These are phyloP conservation scores for Penicillium salamii DNA, from an alignment of 495 filamentous ascomycete species.

Conservation along the genomic window DNA sequence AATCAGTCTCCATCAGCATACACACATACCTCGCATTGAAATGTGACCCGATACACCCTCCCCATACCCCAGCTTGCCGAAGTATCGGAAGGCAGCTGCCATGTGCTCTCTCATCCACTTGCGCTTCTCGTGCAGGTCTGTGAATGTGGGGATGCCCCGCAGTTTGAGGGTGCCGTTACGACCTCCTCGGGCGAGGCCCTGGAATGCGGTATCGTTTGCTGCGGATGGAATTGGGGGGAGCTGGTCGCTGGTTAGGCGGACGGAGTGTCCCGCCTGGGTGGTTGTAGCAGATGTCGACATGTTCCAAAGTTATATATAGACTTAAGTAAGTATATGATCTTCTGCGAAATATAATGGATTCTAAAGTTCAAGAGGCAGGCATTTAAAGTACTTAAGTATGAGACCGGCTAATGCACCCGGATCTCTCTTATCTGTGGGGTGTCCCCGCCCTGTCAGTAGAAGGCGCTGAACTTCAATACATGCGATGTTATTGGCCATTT, in stretches of 20 bases:
- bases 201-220: slow-evolving; percentile 30
- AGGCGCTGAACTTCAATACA: slow-evolving; percentile 1
- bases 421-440: slow-evolving; percentile 17
- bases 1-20: too few species aligned
- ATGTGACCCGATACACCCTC: slow-evolving; percentile 69
- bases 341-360: too few species aligned
- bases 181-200: slow-evolving; percentile 39
- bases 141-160: slow-evolving; percentile 56
- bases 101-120: slow-evolving; percentile 70
- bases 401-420: background rate
- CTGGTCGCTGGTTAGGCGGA: slow-evolving; percentile 21
- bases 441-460: slow-evolving; percentile 13
- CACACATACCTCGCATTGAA: slow-evolving; percentile 41
- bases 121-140: slow-evolving; percentile 56
- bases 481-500: background rate
- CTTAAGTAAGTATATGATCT: too few species aligned
- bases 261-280: slow-evolving; percentile 11
- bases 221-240: slow-evolving; percentile 21
- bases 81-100: slow-evolving; percentile 69
- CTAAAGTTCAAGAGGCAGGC: too few species aligned
- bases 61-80: slow-evolving; percentile 66
- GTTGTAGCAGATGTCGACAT: slow-evolving; percentile 25
- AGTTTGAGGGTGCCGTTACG: slow-evolving; percentile 45
- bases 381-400: background rate
- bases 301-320: too few species aligned